Percentiles rank a stretch among this genome's conserved stretches.
Evolutionary conservation across 495 filamentous ascomycete species (phyloP).

Genomic region (Tuber borchii): DNA sequence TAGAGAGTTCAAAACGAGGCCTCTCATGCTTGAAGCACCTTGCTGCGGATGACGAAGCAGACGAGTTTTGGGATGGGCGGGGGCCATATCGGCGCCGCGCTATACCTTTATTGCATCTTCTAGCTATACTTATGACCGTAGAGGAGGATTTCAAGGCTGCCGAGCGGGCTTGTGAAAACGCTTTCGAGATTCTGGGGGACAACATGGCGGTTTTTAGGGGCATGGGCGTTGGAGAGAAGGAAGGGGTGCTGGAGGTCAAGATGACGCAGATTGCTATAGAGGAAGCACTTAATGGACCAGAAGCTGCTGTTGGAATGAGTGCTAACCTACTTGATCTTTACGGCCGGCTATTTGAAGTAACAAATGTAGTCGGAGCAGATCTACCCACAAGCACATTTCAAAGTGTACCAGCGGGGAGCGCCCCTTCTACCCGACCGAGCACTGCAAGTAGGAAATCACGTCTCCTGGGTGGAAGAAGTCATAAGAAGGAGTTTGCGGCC

Average conservation of each 20-base stretch:
- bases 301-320: constrained; percentile 75
- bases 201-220: constrained; percentile 34
- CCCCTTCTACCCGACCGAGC: constrained; percentile 25
- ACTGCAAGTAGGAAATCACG: constrained; percentile 35
- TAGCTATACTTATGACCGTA: constrained; percentile 77
- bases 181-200: constrained; percentile 65
- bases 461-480: constrained; percentile 31
- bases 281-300: constrained; percentile 74
- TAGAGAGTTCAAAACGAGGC: constrained; percentile 67
- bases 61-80: constrained; percentile 25
- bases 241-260: constrained; percentile 62
- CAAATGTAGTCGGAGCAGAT: constrained; percentile 22
- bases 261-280: constrained; percentile 87
- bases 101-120: constrained; percentile 75
- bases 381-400: constrained; percentile 20
- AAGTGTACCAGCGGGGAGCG: constrained; percentile 32
- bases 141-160: constrained; percentile 78
- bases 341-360: constrained; percentile 60
- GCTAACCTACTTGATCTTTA: constrained; percentile 78
- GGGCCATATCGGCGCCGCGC: constrained; percentile 51
- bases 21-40: constrained; percentile 42
- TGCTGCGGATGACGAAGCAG: constrained; percentile 20
- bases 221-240: constrained; percentile 32
- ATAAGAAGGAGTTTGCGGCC: constrained; percentile 36
- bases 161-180: constrained; percentile 74